Conservation (phyloP, 805 yeast species). For the Kodamaea kakaduensis region DNA sequence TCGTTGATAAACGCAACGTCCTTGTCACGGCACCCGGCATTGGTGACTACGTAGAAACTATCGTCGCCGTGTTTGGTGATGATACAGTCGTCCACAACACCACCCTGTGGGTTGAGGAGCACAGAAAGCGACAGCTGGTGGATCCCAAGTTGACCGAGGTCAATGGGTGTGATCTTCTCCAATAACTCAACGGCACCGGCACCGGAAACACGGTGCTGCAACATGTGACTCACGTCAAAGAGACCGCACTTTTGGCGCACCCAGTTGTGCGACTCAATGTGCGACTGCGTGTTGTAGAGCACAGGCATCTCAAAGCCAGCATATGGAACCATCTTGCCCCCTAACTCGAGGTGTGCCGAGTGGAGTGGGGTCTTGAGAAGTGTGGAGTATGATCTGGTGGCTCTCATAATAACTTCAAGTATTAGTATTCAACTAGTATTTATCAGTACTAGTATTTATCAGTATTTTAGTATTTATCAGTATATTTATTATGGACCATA, state of each 20-base stretch:
- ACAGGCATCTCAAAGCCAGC: constrained; percentile 98
- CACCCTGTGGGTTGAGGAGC: constrained; percentile 63
- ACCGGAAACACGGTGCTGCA: constrained; percentile 81
- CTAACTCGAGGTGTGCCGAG: constrained; percentile 70
- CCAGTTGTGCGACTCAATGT: constrained; percentile 93
- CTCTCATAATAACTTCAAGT: constrained; percentile 2
- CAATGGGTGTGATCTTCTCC: constrained; percentile 85
- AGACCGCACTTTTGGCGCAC: constrained; percentile 83
- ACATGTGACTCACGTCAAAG: constrained; percentile 97
- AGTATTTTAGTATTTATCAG: background rate
- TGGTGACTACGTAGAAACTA: constrained; percentile 83
- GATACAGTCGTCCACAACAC: constrained; percentile 91
- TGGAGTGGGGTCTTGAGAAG: constrained; percentile 72
- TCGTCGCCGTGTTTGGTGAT: constrained; percentile 80
- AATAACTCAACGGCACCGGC: constrained; percentile 61
- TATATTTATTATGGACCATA: constrained; percentile 20
- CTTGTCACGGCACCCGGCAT: constrained; percentile 89
- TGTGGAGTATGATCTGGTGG: constrained; percentile 23
- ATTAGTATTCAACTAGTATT: background rate
- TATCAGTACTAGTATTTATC: background rate
- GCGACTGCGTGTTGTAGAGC: constrained; percentile 76
- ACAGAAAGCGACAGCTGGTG: constrained; percentile 75
- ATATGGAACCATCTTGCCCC: constrained; percentile 91
- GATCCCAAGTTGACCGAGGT: constrained; percentile 52
- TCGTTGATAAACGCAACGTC: constrained; percentile 62